These are phyloP conservation scores for Tulasnella sp. DNA, from an alignment of 768 basidiomycete species.

Conservation along the genomic window DNA sequence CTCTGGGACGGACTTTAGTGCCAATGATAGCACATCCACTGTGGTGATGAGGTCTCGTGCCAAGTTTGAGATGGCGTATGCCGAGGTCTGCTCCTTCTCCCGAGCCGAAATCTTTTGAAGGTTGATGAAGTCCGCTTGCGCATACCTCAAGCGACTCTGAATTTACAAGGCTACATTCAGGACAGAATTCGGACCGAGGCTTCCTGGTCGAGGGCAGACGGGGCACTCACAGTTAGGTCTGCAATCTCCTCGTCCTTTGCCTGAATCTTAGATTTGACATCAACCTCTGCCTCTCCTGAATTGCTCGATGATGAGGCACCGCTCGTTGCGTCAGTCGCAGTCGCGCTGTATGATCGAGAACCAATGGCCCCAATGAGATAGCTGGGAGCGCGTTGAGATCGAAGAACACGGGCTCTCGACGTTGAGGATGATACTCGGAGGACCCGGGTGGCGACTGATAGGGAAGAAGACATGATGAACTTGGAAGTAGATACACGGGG, in stretches of 20 bases:
- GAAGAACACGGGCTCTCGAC: neutral
- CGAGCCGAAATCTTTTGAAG: slow-evolving; percentile 82
- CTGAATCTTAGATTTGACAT: slow-evolving; percentile 44
- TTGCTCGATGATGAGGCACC: neutral
- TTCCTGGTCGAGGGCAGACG: neutral
- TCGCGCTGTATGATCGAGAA: slow-evolving; percentile 6
- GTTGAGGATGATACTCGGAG: slow-evolving; percentile 6
- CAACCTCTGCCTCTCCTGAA: neutral
- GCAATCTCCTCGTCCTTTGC: slow-evolving; percentile 69
- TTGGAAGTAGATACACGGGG: no score
- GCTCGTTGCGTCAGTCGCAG: neutral
- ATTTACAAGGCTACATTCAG: slow-evolving; percentile 7
- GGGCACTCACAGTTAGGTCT: slow-evolving; percentile 63
- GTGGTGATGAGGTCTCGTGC: slow-evolving; percentile 81
- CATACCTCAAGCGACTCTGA: slow-evolving; percentile 79
- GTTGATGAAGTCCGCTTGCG: slow-evolving; percentile 93
- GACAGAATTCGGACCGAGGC: neutral
- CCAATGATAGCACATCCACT: slow-evolving; percentile 79
- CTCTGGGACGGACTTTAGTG: slow-evolving; percentile 53
- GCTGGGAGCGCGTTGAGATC: neutral
- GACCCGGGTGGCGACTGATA: slow-evolving; percentile 6
- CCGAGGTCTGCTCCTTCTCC: slow-evolving; percentile 85
- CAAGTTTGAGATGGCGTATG: slow-evolving; percentile 88
- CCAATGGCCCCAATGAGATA: neutral
- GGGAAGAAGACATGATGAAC: slow-evolving; percentile 5